Evolutionary conservation across 176 grass and related monocot genomes (phyloP), one percentile per base, ranked within the genome.

Genomic region (Zoysia japonica): DNA sequence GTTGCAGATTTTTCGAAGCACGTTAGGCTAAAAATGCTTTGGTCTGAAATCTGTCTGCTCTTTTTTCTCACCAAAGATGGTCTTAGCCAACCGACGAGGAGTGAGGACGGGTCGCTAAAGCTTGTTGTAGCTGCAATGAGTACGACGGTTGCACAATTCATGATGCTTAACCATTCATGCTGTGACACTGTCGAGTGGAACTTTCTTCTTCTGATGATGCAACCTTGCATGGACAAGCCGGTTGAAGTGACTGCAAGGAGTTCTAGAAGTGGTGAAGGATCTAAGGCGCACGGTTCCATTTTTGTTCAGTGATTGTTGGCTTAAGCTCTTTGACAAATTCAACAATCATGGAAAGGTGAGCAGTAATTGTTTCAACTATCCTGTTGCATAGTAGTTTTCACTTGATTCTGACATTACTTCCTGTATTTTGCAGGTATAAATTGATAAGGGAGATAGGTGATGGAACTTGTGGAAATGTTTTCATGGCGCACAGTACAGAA

Each of bases 401-500:
- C 13, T 54, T 40, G 42, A 44, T 56, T 40, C 48, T 62, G 14
- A 80, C 1, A 8, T 6, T 11, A 8, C 48, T 37, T 64, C 5
- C 10, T 46, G 79, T 78, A 13, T 66, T 19, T 72, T 60, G 81
- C 76, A 97, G 94, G 89, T 97, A 97, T 77, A 92, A 68, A 80
- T 2, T 97, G 28, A 69, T 91, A 76, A 75, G 88, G 78, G 91
- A 97, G 85, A 93, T 97, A 78, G 94, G 94, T 50, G 94, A 97
- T 84, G 94, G 94, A 63, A 93, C 94, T 2, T 93, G 94, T 78
- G 94, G 94, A 85, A 88, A 86, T 81, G 94, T 97, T 77, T 97
- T 88, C 67, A 97, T 88, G 81, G 90, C 93, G 71, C 83, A 79
- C 72, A 88, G 88, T 69, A 65, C 80, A 85, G 88, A 91, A 85